Evolutionary conservation across 2,329 filamentous ascomycete species (phyloP), one percentile per base, ranked within the genome.

Genomic region (Cladosporium sp.): DNA sequence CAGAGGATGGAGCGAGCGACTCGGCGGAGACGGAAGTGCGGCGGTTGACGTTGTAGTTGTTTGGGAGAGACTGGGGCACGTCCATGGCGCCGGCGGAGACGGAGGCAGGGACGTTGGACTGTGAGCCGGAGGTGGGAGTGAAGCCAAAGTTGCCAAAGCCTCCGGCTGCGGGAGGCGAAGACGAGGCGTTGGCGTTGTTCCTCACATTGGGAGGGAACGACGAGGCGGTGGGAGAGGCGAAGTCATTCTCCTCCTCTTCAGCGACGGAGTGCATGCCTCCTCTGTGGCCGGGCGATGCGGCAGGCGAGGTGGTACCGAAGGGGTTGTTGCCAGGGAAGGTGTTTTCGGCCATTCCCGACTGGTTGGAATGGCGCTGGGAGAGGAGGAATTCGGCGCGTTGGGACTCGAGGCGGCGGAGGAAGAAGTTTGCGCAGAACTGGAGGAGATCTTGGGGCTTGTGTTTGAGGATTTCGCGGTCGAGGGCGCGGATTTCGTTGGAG

Each of bases 11-110:
- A 69, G 95, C 95, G 63, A 97, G 78, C 1, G 92, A 96, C 72
- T 98, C 93, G 43, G 93, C 93, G 35, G 93, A 97, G 47, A 98
- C 93, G 3, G 93, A 97, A 33, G 91, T 96, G 62, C 93, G 88
- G 56, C 93, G 86, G 61, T 83, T 87, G 71, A 95, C 85, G 69
- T 95, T 95, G 73, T 96, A 97, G 68, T 97, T 91, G 60, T 82
- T 86, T 50, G 93, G 93, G 65, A 95, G 88, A 60, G 82, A 83
- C 57, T 88, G 83, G 33, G 78, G 72, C 16, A 59, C 56, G 53
- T 80, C 79, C 51, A 78, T 76, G 18, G 75, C 58, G 54, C 64
- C 66, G 27, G 59, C 51, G 67, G 59, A 69, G 69, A 66, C 77
- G 65, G 59, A 74, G 16, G 60, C 60, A 59, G 43, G 53, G 59